Evolutionary conservation across 2,329 filamentous ascomycete species (phyloP).

Genomic region (Arthrobotrys sphaeroides): DNA sequence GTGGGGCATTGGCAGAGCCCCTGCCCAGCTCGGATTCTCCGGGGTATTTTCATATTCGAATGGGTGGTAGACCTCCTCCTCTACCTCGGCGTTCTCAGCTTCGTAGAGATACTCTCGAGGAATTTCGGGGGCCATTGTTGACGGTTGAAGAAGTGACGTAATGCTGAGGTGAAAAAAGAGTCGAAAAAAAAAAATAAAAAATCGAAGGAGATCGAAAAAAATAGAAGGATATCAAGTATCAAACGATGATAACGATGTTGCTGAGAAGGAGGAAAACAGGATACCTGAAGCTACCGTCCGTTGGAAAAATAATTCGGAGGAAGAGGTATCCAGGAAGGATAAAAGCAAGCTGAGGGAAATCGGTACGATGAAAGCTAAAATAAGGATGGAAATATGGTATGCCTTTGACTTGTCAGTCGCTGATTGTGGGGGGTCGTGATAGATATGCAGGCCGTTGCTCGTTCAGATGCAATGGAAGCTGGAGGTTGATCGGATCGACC

Average conservation of each 20-base stretch:
- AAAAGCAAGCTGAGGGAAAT: background rate
- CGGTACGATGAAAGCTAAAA: background rate
- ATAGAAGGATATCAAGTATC: slow-evolving; percentile 52
- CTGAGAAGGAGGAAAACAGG: slow-evolving; percentile 56
- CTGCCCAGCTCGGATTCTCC: slow-evolving; percentile 92
- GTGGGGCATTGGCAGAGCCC: slow-evolving; percentile 95
- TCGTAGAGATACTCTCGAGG: slow-evolving; percentile 48
- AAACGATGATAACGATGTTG: slow-evolving; percentile 52
- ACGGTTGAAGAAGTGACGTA: slow-evolving; percentile 3
- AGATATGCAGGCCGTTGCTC: background rate
- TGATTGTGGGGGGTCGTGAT: background rate
- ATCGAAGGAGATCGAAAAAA: slow-evolving; percentile 34
- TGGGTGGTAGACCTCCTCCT: slow-evolving; percentile 68
- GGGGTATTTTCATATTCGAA: slow-evolving; percentile 84
- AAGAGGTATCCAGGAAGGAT: slow-evolving; percentile 5
- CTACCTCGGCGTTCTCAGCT: slow-evolving; percentile 62
- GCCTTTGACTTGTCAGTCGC: background rate
- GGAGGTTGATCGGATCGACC: background rate
- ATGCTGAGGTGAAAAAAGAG: too few species aligned
- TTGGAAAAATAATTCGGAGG: slow-evolving; percentile 55
- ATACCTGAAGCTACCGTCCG: slow-evolving; percentile 56
- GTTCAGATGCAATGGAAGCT: background rate
- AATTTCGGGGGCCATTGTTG: slow-evolving; percentile 32
- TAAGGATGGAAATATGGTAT: background rate
- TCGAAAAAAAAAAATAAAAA: too few species aligned